Evolutionary conservation across 2,329 filamentous ascomycete genomes (phyloP).

Genomic region (Orbilia ellipsospora): DNA sequence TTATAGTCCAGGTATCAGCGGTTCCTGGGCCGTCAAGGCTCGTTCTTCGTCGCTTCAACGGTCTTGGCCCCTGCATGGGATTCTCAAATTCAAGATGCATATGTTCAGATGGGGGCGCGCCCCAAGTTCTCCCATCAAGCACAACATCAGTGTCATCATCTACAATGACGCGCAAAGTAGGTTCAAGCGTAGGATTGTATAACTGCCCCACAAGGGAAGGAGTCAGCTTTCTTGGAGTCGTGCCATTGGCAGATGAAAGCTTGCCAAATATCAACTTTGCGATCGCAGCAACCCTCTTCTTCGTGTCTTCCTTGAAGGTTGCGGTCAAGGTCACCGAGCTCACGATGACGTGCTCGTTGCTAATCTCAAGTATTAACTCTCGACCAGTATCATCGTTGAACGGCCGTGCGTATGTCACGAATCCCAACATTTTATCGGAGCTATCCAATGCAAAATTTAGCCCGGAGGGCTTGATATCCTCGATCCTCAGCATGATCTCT

Average conservation of each 20-base stretch:
- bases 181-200: slow-evolving; percentile 28
- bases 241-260: slow-evolving; percentile 27
- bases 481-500: slow-evolving; percentile 82
- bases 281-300: slow-evolving; percentile 46
- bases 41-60: slow-evolving; percentile 43
- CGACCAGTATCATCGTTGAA: slow-evolving; percentile 80
- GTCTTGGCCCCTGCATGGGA: slow-evolving; percentile 48
- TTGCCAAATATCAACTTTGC: slow-evolving; percentile 49
- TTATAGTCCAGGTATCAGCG: slow-evolving; percentile 45
- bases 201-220: slow-evolving; percentile 40
- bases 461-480: slow-evolving; percentile 90
- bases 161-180: slow-evolving; percentile 40
- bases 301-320: slow-evolving; percentile 50
- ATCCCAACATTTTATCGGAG: slow-evolving; percentile 63
- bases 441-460: slow-evolving; percentile 72
- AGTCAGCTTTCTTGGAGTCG: slow-evolving; percentile 27
- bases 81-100: slow-evolving; percentile 51
- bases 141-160: slow-evolving; percentile 48
- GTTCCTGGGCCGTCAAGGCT: slow-evolving; percentile 33
- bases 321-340: slow-evolving; percentile 53
- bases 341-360: slow-evolving; percentile 69
- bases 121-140: slow-evolving; percentile 43
- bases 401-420: slow-evolving; percentile 83
- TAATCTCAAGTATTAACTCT: slow-evolving; percentile 84
- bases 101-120: slow-evolving; percentile 31